A percentile compares a stretch with the other conserved stretches of the same genome.
Evolutionary conservation across 495 filamentous ascomycete genomes (phyloP).

Genomic region (Darksidea phi): DNA sequence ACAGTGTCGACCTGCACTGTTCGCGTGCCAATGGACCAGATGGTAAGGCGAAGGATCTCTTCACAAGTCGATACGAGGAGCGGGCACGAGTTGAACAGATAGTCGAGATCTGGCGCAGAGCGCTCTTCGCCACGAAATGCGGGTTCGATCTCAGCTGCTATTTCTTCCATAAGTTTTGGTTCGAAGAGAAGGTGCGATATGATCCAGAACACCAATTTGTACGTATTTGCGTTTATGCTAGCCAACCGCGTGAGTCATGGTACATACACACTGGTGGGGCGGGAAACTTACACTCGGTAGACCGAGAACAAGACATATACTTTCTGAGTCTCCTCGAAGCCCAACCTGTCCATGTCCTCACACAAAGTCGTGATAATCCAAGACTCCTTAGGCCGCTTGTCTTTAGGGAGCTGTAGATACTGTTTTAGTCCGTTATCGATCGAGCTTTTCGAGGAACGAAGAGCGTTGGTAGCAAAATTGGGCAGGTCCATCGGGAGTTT

Average conservation of each 20-base stretch:
- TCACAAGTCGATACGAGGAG: conserved; percentile 16
- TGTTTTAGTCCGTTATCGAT: conserved; percentile 27
- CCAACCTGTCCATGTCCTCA: conserved; percentile 2
- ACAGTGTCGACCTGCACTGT: conserved; percentile 1
- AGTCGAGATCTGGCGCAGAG: conserved; percentile 1
- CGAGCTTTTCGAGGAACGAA: background rate
- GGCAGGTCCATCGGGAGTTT: conserved; percentile 29
- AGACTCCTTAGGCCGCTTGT: conserved; percentile 21
- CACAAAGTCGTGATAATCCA: conserved; percentile 30
- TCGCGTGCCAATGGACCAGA: conserved; percentile 1
- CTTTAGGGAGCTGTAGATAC: conserved; percentile 34
- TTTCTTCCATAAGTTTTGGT: conserved; percentile 28
- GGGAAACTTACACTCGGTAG: conserved; percentile 2
- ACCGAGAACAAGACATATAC: background rate
- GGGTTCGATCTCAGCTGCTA: conserved; percentile 9
- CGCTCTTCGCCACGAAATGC: too few species aligned
- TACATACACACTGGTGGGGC: conserved; percentile 2
- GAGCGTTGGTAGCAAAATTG: conserved; percentile 18
- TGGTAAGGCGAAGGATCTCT: conserved; percentile 16
- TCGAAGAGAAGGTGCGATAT: conserved; percentile 32
- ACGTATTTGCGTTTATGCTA: conserved; percentile 39
- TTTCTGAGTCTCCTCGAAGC: background rate
- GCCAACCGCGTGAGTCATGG: background rate
- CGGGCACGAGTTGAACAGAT: conserved; percentile 31
- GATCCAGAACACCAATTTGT: conserved; percentile 40